Base-by-base conservation (phyloP, 164 flowering plant species). In the Aristolochia contorta region DNA sequence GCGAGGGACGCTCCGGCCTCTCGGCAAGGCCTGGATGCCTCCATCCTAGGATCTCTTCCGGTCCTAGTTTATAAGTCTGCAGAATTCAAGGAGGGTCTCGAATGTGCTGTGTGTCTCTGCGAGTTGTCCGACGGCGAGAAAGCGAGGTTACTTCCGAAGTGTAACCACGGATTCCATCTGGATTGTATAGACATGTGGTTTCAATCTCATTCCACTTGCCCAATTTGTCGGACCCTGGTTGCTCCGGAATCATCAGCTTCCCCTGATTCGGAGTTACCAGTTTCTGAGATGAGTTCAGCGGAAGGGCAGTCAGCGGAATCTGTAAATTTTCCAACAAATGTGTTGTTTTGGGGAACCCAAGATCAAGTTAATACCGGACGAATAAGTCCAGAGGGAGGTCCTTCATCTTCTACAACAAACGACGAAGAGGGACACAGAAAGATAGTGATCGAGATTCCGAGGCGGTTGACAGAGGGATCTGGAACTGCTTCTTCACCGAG, bases 131-230 rank as follows among this genome's bases (percentile, higher is more conserved):
- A 72, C 0, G 84, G 86, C 2, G 90, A 84, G 66, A 80, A 79
- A 48, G 80, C 78, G 0, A 67, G 82, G 32, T 33, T 82, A 47
- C 74, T 84, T 3, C 82, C 83, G 0, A 76, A 67, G 45, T 84
- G 90, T 70, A 77, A 71, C 54, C 90, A 84, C 60, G 83, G 84
- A 0, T 84, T 84, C 67, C 86, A 84, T 63, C 72, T 75, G n/a
- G 85, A 80, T 16, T 82, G 90, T 65, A 84, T 84, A n/a, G 86
- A 82, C 67, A 82, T 73, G 83, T 84, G 90, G 90, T 80, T 84
- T 45, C 80, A 75, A 49, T 80, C 86, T 1, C 90, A 84, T 52
- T 75, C 86, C 16, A 80, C 86, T 18, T 84, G 90, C 68, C 86
- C 84, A 0, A 69, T 82, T 8, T 84, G 89, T 41, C 70, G 89